A percentile compares a stretch with the other conserved stretches of the same genome.
phyloP scores from a whole-genome alignment of 140 eudicot species.

The Erigeron philadelphicus region DNA sequence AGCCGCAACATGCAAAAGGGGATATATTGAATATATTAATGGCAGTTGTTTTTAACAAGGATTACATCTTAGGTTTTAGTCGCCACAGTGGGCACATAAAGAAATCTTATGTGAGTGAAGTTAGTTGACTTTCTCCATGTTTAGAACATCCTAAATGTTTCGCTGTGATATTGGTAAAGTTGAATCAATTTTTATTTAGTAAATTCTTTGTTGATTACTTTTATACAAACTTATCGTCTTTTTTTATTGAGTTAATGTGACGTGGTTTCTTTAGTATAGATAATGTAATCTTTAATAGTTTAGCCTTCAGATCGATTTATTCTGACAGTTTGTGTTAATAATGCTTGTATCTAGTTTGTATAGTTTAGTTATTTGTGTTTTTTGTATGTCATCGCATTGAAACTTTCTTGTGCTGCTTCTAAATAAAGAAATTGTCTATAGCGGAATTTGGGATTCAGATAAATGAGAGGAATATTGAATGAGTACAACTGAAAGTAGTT shows the following conservation, averaged over 20 bases:
- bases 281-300: neutral
- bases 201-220: neutral
- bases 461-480: constrained; percentile 14
- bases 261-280: constrained; percentile 17
- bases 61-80: constrained; percentile 1
- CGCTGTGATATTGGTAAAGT: constrained; percentile 3
- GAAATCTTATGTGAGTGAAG: constrained; percentile 7
- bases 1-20: neutral
- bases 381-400: neutral
- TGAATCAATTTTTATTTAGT: neutral
- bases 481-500: constrained; percentile 18
- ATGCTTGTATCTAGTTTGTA: constrained; percentile 1
- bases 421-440: constrained; percentile 11
- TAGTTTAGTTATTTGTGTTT: neutral
- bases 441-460: constrained; percentile 13
- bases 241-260: constrained; percentile 8
- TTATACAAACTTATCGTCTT: constrained; percentile 5
- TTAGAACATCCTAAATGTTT: neutral
- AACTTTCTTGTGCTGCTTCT: constrained; percentile 6
- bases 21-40: neutral
- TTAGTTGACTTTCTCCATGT: neutral
- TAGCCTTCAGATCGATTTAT: constrained; percentile 11
- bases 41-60: neutral
- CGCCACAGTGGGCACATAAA: neutral
- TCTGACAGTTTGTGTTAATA: neutral